Evolutionary conservation across 192 early-diverging fungal genomes (phyloP).

Genomic region (Rhizophagus prolifer): DNA sequence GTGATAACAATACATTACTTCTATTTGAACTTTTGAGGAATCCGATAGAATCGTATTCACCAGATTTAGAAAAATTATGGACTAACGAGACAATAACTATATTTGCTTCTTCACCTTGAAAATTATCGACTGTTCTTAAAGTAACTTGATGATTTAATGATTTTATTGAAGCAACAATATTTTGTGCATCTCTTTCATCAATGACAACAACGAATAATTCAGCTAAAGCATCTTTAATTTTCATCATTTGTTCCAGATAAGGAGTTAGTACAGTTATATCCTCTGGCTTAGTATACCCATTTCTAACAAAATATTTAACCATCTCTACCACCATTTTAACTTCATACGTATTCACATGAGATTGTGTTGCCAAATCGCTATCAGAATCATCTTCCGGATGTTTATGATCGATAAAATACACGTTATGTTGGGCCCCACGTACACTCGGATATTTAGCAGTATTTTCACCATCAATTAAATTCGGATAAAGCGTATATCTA

Average conservation of each 20-base stretch:
- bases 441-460: conserved; percentile 38
- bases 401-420: conserved; percentile 52
- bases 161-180: conserved; percentile 21
- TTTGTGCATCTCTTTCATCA: conserved; percentile 41
- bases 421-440: conserved; percentile 41
- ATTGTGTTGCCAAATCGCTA: conserved; percentile 44
- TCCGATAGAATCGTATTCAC: conserved; percentile 40
- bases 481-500: conserved; percentile 45
- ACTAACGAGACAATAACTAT: conserved; percentile 46
- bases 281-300: conserved; percentile 48
- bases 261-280: conserved; percentile 59
- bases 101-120: conserved; percentile 48
- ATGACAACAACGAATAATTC: conserved; percentile 35
- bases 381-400: conserved; percentile 40
- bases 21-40: conserved; percentile 58
- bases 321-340: conserved; percentile 50
- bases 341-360: conserved; percentile 49
- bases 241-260: conserved; percentile 53
- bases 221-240: conserved; percentile 38
- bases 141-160: conserved; percentile 30
- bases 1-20: conserved; percentile 55
- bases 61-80: conserved; percentile 29
- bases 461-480: conserved; percentile 40
- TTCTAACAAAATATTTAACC: conserved; percentile 47
- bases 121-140: conserved; percentile 47